phyloP scores from a whole-genome alignment of 2,329 filamentous ascomycete species.

The Hypoxylon sp. region DNA sequence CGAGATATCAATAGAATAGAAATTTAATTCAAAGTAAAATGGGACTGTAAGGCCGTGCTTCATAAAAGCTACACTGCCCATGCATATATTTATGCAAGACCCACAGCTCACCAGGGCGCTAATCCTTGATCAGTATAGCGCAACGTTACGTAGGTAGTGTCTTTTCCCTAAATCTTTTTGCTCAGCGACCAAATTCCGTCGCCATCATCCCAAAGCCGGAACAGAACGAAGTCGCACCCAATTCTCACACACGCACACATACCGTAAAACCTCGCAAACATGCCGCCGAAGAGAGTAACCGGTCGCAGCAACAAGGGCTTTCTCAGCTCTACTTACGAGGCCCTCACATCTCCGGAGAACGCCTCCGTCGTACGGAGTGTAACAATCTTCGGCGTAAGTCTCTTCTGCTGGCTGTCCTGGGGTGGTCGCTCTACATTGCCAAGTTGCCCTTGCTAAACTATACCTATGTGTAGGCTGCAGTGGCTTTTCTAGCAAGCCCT shows the following conservation, averaged over 20 bases:
- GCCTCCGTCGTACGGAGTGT: conserved; percentile 76
- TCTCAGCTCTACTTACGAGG: conserved; percentile 69
- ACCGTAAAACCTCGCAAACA: conserved; percentile 50
- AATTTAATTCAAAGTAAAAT: not conserved
- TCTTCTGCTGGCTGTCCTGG: not conserved
- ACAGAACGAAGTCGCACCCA: not conserved
- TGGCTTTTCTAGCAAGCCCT: conserved; percentile 75
- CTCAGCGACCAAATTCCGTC: not conserved
- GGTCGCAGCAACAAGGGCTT: conserved; percentile 64
- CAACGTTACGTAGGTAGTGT: not conserved
- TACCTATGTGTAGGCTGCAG: conserved; percentile 66
- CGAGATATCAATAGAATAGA: not conserved
- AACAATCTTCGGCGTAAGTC: conserved; percentile 73
- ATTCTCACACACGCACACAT: not conserved
- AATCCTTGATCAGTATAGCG: not conserved
- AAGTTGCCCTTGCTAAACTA: conserved; percentile 10
- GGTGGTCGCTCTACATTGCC: not conserved
- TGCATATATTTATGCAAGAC: not conserved
- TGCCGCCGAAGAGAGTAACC: conserved; percentile 73
- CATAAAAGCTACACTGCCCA: not conserved
- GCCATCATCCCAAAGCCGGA: not conserved
- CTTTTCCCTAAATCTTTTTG: not conserved
- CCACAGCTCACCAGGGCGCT: not conserved
- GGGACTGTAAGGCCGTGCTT: not conserved
- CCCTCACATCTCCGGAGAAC: conserved; percentile 76